Conservation (phyloP, 495 filamentous ascomycete species). For the Penicillium cosmopolitanum region DNA sequence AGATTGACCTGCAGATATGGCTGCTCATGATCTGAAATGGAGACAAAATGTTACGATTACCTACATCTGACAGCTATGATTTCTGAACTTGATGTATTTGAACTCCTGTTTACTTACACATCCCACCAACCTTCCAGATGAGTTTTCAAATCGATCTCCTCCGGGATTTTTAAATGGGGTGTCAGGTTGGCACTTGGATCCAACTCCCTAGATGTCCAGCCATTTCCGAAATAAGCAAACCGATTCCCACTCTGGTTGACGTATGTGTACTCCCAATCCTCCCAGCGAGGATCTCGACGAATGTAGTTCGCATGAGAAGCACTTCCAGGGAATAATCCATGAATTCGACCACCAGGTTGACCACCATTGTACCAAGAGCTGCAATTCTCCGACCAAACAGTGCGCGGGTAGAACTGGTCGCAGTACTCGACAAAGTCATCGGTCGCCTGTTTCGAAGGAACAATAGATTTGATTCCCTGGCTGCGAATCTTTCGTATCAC, state of each 20-base stretch:
- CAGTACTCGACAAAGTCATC: conserved; percentile 66
- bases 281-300: conserved; percentile 65
- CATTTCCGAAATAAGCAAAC: conserved; percentile 64
- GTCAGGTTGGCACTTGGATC: conserved; percentile 45
- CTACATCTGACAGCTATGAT: no score
- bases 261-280: conserved; percentile 72
- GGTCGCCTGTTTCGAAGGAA: conserved; percentile 54
- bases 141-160: conserved; percentile 48
- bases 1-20: no score
- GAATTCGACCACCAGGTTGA: conserved; percentile 55
- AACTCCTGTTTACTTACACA: conserved; percentile 28
- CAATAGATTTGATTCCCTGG: conserved; percentile 65
- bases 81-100: no score
- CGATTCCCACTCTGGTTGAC: conserved; percentile 50
- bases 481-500: conserved; percentile 63
- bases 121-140: conserved; percentile 59
- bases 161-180: conserved; percentile 51
- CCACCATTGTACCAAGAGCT: conserved; percentile 73
- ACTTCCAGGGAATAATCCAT: conserved; percentile 69
- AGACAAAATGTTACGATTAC: no score
- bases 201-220: conserved; percentile 51
- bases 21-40: no score
- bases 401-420: conserved; percentile 63
- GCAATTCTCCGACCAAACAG: conserved; percentile 63
- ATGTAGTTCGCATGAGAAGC: conserved; percentile 60